Conservation (phyloP, 768 basidiomycete species). For the Asterophora parasitica region DNA sequence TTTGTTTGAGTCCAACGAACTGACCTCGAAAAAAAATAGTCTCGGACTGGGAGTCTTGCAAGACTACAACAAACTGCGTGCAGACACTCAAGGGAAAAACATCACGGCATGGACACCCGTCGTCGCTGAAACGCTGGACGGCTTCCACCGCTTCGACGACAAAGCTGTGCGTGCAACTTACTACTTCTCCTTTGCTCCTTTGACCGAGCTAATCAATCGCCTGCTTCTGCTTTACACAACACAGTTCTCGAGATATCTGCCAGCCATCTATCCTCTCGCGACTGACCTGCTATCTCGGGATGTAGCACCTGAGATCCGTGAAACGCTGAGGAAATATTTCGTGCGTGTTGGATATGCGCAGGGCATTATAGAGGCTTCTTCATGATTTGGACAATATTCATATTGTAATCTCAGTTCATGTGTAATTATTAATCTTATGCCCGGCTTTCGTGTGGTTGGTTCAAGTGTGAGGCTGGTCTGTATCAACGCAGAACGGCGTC, state of each 20-base stretch:
- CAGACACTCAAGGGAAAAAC: conserved; percentile 91
- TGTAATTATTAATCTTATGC: too few species aligned
- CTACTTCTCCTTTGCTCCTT: background rate
- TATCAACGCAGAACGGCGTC: too few species aligned
- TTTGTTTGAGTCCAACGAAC: background rate
- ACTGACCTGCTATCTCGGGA: conserved; percentile 84
- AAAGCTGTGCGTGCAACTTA: conserved; percentile 76
- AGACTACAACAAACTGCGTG: conserved; percentile 85
- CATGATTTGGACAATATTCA: conserved; percentile 31
- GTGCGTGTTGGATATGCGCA: conserved; percentile 71
- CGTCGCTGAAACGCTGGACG: conserved; percentile 89
- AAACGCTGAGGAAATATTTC: conserved; percentile 75
- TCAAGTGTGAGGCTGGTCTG: too few species aligned
- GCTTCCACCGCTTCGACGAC: conserved; percentile 85
- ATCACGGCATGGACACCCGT: conserved; percentile 99
- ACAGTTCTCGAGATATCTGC: conserved; percentile 84
- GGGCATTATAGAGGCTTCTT: conserved; percentile 61
- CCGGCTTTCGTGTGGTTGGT: too few species aligned
- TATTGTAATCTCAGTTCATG: conserved; percentile 11
- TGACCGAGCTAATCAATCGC: background rate
- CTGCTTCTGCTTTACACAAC: conserved; percentile 2
- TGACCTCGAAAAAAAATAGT: conserved; percentile 34
- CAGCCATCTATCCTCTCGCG: conserved; percentile 86
- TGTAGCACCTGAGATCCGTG: conserved; percentile 75
- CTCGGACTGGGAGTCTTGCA: conserved; percentile 83